Base-by-base conservation (phyloP, 441 rosid genomes). In the Syzygium malaccense region DNA sequence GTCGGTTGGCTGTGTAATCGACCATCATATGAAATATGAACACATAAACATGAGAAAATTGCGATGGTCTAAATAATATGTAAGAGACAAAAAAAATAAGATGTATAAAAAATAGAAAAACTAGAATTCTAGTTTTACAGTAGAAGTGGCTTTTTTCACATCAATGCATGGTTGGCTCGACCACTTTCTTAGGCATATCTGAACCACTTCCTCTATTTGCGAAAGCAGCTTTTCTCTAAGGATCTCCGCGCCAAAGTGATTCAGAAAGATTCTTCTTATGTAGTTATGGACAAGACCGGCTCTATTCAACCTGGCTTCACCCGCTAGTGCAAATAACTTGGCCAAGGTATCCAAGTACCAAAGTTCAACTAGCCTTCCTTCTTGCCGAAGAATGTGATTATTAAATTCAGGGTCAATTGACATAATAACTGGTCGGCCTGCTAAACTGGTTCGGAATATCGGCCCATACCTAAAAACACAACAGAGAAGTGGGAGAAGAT, bases 381-480 rank as follows among this genome's bases (percentile, higher is more conserved):
- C 92, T 55, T 91, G 91, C 17, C 89, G 89, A 20, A 88, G 62
- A 17, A 91, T 84, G 88, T 58, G 85, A 54, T 88, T 62, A 88
- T 94, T 94, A 55, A 95, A 57, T 84, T 91, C 92, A 9, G 93
- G 88, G 83, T 95, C 94, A 4, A 90, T 89, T 2, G 95, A 92
- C 8, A 94, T 83, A 33, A 93, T 90, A 37, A 90, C 54, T 7
- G 89, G 89, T 12, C 86, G 86, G 23, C 93, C 94, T 12, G 89
- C 92, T 57, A 94, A 19, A 85, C 55, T 94, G 26, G 95, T 93
- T 83, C 91, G 90, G 85, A 94, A 94, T 23, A 95, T 84, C 7
- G 92, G 91, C 55, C 95, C 95, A 55, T 92, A 92, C 56, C 96
- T 93, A 86, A 55, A 64, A 41, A 87, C 3, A 78, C 18, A 30